Percentiles rank a stretch among this genome's conserved stretches.
Conservation (phyloP, 2,329 filamentous ascomycete species). For the Colletotrichum chrysophilum region DNA sequence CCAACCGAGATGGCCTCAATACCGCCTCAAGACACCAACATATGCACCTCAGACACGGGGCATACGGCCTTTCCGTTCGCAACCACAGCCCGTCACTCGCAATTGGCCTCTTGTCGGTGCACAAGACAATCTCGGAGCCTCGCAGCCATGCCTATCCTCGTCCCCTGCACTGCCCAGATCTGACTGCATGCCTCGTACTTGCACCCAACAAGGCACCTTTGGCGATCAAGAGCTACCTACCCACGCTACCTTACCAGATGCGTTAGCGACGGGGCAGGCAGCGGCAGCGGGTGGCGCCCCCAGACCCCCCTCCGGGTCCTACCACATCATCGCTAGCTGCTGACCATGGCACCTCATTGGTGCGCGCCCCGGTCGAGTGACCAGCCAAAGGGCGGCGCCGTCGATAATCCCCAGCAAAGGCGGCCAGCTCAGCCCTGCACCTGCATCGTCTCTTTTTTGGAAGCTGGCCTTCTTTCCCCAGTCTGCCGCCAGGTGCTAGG, state of each 20-base stretch:
- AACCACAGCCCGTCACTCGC: background rate
- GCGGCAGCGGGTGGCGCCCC: constrained; percentile 13
- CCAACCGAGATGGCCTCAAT: background rate
- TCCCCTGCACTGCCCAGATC: constrained; percentile 12
- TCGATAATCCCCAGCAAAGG: background rate
- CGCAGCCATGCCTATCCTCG: background rate
- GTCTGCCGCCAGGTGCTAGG: background rate
- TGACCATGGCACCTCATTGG: constrained; percentile 2
- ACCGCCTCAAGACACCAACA: background rate
- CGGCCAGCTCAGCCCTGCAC: constrained; percentile 18
- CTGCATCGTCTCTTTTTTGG: background rate
- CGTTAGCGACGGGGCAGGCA: background rate
- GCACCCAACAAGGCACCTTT: background rate
- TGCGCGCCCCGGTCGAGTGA: constrained; percentile 15
- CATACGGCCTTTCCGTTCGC: background rate
- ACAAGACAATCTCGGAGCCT: background rate
- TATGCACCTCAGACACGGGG: background rate
- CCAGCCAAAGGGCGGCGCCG: constrained; percentile 8
- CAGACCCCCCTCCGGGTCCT: background rate
- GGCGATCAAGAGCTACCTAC: background rate
- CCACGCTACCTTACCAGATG: background rate
- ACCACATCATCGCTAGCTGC: background rate
- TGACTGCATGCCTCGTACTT: constrained; percentile 9
- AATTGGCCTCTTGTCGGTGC: background rate
- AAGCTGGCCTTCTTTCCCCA: background rate